Percentiles rank a stretch among this genome's conserved stretches.
Conservation (phyloP, 345 rosid species). For the Melaleuca quinquenervia region DNA sequence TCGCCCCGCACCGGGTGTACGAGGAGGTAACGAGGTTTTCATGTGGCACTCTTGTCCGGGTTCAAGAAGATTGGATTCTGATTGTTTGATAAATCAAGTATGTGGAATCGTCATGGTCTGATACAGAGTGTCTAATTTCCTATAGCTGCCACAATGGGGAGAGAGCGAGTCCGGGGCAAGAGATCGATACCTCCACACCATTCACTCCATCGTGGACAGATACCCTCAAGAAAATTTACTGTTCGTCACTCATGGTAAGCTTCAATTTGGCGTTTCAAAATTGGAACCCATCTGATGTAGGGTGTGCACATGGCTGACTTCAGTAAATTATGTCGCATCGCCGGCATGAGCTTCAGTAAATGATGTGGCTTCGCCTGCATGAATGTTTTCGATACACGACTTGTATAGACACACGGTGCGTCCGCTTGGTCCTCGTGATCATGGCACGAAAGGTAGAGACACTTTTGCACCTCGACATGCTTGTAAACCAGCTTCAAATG, state of each 20-base stretch:
- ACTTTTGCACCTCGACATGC: neutral
- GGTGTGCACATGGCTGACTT: too few species aligned
- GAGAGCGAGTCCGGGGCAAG: conserved; percentile 28
- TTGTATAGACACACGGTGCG: neutral
- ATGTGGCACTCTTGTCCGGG: neutral
- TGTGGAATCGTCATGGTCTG: neutral
- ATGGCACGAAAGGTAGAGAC: neutral
- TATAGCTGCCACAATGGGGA: conserved; percentile 65
- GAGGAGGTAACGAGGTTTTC: conserved; percentile 14
- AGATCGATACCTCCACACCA: conserved; percentile 33
- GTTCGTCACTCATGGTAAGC: conserved; percentile 73
- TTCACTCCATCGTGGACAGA: conserved; percentile 52
- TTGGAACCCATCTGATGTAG: too few species aligned
- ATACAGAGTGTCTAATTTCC: neutral
- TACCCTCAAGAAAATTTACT: conserved; percentile 72
- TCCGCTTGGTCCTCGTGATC: neutral
- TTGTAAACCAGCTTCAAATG: neutral
- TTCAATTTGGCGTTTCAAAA: neutral
- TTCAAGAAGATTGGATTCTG: neutral
- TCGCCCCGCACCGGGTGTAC: conserved; percentile 20
- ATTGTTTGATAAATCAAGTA: neutral
- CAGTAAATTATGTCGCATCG: too few species aligned
- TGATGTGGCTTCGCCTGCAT: too few species aligned
- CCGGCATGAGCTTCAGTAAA: too few species aligned
- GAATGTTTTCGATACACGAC: too few species aligned